Evolutionary conservation across 2,329 filamentous ascomycete species (phyloP).

Genomic region (Cadophora malorum): DNA sequence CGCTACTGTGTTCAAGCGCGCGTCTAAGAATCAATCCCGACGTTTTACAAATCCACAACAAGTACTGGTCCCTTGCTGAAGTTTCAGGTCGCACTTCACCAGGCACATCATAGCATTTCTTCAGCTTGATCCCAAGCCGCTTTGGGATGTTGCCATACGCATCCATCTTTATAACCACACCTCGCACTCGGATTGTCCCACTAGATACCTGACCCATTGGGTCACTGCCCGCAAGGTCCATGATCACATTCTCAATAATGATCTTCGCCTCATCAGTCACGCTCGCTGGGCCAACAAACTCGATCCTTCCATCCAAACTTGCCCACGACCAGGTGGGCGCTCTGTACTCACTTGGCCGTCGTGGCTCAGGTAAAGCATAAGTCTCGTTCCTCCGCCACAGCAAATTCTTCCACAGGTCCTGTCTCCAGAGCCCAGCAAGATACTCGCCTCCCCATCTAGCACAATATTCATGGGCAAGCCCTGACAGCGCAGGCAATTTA

Average conservation of each 20-base stretch:
- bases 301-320: conserved; percentile 10
- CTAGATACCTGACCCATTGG: conserved; percentile 10
- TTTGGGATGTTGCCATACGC: conserved; percentile 4
- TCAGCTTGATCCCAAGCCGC: conserved; percentile 2
- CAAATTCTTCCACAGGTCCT: conserved; percentile 1
- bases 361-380: background rate
- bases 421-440: conserved; percentile 18
- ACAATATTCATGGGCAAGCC: conserved; percentile 15
- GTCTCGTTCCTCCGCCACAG: conserved; percentile 5
- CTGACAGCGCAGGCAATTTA: conserved; percentile 20
- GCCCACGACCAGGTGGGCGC: conserved; percentile 23
- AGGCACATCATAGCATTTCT: conserved; percentile 10
- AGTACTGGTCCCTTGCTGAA: background rate
- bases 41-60: background rate
- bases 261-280: background rate
- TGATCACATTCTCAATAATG: background rate
- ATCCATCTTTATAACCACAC: conserved; percentile 5
- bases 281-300: background rate
- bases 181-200: conserved; percentile 1
- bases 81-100: conserved; percentile 1
- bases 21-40: conserved; percentile 2
- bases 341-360: background rate
- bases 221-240: conserved; percentile 6
- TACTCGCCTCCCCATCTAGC: conserved; percentile 10
- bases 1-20: background rate